phyloP scores from a whole-genome alignment of 1,284 basidiomycete genomes.

The Papiliotrema flavescens region DNA sequence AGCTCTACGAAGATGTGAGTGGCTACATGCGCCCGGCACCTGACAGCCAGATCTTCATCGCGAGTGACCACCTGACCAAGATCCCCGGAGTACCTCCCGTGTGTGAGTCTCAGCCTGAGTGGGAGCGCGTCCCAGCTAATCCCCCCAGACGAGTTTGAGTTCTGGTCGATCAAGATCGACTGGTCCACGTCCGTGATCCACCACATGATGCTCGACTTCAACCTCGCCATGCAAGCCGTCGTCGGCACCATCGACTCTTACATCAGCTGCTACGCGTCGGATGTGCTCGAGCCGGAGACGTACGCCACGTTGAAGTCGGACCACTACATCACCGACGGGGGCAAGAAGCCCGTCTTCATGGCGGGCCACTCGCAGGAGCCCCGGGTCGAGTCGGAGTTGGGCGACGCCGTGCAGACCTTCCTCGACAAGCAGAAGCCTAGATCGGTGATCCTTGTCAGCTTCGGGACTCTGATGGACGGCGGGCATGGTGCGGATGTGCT shows the following conservation, averaged over 20 bases:
- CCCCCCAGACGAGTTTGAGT: slow-evolving; percentile 15
- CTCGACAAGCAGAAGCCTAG: slow-evolving; percentile 7
- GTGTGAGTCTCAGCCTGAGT: slow-evolving; percentile 7
- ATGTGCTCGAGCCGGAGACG: slow-evolving; percentile 12
- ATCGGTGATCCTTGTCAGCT: slow-evolving; percentile 13
- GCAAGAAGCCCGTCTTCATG: slow-evolving; percentile 10
- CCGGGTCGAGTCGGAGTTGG: slow-evolving; percentile 3
- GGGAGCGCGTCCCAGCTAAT: not conserved
- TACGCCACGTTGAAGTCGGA: slow-evolving; percentile 6
- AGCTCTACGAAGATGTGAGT: no score
- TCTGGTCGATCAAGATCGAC: slow-evolving; percentile 10
- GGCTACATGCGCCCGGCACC: no score
- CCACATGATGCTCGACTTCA: slow-evolving; percentile 7
- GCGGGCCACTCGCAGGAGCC: slow-evolving; percentile 10
- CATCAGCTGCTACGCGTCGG: slow-evolving; percentile 13
- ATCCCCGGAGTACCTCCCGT: slow-evolving; percentile 13
- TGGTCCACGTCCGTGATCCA: slow-evolving; percentile 5
- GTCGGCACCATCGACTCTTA: slow-evolving; percentile 1
- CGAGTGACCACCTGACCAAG: slow-evolving; percentile 7
- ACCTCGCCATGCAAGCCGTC: slow-evolving; percentile 5
- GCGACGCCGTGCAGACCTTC: slow-evolving; percentile 12
- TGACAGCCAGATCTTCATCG: no score
- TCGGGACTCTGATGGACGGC: slow-evolving; percentile 13
- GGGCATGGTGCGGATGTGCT: slow-evolving; percentile 4
- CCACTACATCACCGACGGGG: not conserved